Evolutionary conservation across 306 rosid genomes (phyloP), one percentile per base, ranked within the genome.

Genomic region (Vigna mungo): DNA sequence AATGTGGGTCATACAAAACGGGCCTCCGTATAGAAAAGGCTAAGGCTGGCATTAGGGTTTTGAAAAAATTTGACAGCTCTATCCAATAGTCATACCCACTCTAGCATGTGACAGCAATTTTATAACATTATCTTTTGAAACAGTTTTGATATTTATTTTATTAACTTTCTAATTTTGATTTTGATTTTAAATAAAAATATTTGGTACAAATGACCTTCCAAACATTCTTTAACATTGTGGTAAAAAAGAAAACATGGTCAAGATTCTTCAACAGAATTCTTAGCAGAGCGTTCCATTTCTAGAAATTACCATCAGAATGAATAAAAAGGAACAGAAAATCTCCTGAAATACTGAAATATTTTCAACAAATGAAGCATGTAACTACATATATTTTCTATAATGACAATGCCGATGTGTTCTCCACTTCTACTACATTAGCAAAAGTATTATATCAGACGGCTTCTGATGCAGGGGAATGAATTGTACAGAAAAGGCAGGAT

Each of bases 401-500:
- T 74, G 80, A 79, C 47, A 77, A 71, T 65, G 81, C 83, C 80
- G 48, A 55, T 49, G 43, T 56, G 73, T 73, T 78, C 49, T 58
- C 1, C 43, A 60, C 66, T 60, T 60, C 66, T 30, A 56, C 36
- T 34, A 76, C 30, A 41, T 30, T 36, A 53, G 69, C 18, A 18
- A 71, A 76, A 78, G 75, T 58, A 47, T 8, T n/a, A 27, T 25
- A 75, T 66, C 82, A 55, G 18, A 51, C 58, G 78, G 71, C 52
- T 82, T 79, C 48, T 51, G 79, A 21, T 64, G 76, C 83, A 74
- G 43, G 73, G 25, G 37, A 79, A 75, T 53, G 17, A 55, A 82
- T 72, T 73, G 68, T 68, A 46, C 65, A 79, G 79, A 78, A 12
- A 36, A 71, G 84, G 87, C 84, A 70, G 34, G 47, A 77, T 63